phyloP scores from a whole-genome alignment of 2,329 filamentous ascomycete species.

The Claviceps sp. region DNA sequence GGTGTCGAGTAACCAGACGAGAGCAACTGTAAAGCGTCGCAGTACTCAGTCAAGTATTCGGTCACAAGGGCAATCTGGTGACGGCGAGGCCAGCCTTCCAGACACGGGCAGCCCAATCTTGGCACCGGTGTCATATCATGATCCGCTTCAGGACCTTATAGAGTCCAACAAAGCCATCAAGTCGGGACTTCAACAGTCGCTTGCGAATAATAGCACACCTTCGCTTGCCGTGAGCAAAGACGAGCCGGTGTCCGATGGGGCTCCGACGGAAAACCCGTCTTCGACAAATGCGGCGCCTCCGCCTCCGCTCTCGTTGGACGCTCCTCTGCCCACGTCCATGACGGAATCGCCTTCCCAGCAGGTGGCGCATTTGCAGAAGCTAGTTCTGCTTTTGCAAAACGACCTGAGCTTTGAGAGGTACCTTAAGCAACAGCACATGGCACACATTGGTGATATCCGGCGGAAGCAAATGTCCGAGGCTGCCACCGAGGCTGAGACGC shows the following conservation, averaged over 20 bases:
- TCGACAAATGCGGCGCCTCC: constrained; percentile 8
- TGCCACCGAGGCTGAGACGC: constrained; percentile 67
- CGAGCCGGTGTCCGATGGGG: constrained; percentile 29
- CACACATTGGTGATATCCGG: constrained; percentile 67
- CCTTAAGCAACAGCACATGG: constrained; percentile 70
- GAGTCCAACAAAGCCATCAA: constrained; percentile 46
- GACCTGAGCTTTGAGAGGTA: constrained; percentile 75
- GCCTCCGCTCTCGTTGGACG: constrained; percentile 14
- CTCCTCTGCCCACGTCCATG: constrained; percentile 17
- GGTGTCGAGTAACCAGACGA: constrained; percentile 23
- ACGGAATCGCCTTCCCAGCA: constrained; percentile 22
- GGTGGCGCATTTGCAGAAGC: constrained; percentile 49
- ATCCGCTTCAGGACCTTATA: constrained; percentile 46
- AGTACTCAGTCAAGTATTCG: constrained; percentile 38
- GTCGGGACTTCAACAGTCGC: constrained; percentile 38
- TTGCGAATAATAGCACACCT: constrained; percentile 44
- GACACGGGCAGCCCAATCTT: constrained; percentile 50
- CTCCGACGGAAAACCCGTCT: constrained; percentile 10
- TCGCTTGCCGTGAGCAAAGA: constrained; percentile 39
- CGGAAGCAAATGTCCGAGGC: constrained; percentile 63
- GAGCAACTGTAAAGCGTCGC: constrained; percentile 22
- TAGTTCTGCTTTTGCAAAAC: constrained; percentile 64
- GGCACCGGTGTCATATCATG: constrained; percentile 34
- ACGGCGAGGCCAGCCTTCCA: constrained; percentile 20
- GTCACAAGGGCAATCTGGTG: constrained; percentile 34